Base-by-base conservation (phyloP, 2,329 filamentous ascomycete genomes). In the Nothopassalora personata region DNA sequence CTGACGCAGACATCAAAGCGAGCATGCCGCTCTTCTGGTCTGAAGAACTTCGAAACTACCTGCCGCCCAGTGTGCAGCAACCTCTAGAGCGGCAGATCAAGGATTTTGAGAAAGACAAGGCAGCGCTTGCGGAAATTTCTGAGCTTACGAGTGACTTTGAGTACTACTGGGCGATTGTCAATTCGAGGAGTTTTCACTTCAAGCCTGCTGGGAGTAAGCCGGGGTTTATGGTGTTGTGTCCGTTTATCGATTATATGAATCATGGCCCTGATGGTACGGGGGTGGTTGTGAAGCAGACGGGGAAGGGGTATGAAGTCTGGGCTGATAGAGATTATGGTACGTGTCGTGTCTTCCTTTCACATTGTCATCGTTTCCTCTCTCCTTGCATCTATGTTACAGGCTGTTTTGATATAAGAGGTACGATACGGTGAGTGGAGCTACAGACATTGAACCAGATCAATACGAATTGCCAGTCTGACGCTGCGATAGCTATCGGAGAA, bases 201-300 rank as follows among this genome's bases (percentile, higher is more conserved):
- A 74, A 81, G 46, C 76, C 72, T 51, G 74, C 74, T 8, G 77
- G 68, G 47, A 70, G 67, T 72, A 81, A 64, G 13, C 72, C 76
- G 27, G 87, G 89, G 66, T 83, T 83, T 67, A 83, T 90, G 77
- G 83, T 83, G 9, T 80, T 90, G 64, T 86, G 86, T 71, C 88
- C 88, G 0, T 86, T 89, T 36, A 84, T 87, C 1, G 88, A 91
- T 71, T 83, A 89, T 57, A 87, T 91, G 77, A 91, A 84, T 63
- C 81, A 84, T 62, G 73, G 68, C 45, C 67, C 72, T 0, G 67
- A 72, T 13, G 74, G 76, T 28, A 64, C 69, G 13, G 64, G 63
- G 86, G 84, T 71, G n/a, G 72, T 76, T 13, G 83, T 85, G 0
- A 69, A 76, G 3, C 83, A 82, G 66, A 76, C 79, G 49, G 62